phyloP scores from a whole-genome alignment of 1,284 basidiomycete species.

The Rhodofomes roseus region DNA sequence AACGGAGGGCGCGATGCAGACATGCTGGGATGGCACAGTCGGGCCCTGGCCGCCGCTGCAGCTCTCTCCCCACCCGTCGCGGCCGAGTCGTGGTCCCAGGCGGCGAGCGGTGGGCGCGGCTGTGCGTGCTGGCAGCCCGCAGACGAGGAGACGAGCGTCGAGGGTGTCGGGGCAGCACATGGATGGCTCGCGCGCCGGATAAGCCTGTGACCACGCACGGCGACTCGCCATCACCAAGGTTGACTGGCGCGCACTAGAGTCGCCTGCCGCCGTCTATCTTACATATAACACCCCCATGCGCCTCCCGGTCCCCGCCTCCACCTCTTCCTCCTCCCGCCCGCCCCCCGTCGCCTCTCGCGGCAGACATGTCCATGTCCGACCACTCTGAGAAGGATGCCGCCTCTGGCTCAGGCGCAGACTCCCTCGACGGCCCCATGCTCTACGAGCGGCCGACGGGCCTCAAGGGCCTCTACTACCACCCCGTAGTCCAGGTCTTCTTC shows the following conservation, averaged over 20 bases:
- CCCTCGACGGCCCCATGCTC: conserved; percentile 13
- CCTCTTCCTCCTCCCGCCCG: background rate
- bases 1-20: background rate
- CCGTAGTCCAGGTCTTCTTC: conserved; percentile 45
- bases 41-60: no score
- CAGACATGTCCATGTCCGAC: conserved; percentile 15
- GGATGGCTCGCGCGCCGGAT: no score
- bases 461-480: conserved; percentile 35
- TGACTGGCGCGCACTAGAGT: background rate
- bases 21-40: background rate
- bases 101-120: no score
- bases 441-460: conserved; percentile 29
- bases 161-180: no score
- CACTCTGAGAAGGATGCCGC: conserved; percentile 10
- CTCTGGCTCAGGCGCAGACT: conserved; percentile 15
- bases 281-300: background rate
- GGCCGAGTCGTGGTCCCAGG: background rate
- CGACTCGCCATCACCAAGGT: background rate
- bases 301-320: background rate
- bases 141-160: no score
- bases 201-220: background rate
- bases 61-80: background rate
- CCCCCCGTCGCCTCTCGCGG: background rate
- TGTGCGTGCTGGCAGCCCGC: no score
- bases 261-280: no score